phyloP scores from a whole-genome alignment of 768 basidiomycete species.

The Strobilomyces confusus region DNA sequence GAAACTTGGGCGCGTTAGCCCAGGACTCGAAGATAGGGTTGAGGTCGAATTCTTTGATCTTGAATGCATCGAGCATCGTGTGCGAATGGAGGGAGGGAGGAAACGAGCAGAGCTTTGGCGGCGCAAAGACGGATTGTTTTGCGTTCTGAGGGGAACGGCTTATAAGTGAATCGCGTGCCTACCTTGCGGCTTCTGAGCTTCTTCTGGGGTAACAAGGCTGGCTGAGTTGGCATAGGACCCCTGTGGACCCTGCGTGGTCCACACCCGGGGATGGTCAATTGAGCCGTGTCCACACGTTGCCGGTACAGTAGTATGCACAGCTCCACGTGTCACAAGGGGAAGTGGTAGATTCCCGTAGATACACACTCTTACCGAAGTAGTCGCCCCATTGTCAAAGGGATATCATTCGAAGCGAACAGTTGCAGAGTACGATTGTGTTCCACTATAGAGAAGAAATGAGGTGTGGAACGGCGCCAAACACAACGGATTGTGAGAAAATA shows the following conservation, averaged over 20 bases:
- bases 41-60: conserved; percentile 73
- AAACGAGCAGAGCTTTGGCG: conserved; percentile 2
- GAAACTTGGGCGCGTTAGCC: conserved; percentile 62
- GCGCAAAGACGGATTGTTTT: conserved; percentile 15
- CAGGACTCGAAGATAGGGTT: conserved; percentile 63
- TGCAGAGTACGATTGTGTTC: background rate
- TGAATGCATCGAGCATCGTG: conserved; percentile 69
- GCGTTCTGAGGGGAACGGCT: conserved; percentile 14
- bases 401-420: background rate
- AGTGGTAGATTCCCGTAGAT: background rate
- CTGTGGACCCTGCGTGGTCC: conserved; percentile 14
- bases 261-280: conserved; percentile 1
- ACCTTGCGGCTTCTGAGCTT: conserved; percentile 23
- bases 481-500: background rate
- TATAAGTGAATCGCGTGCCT: conserved; percentile 28
- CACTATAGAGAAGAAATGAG: background rate
- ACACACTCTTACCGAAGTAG: conserved; percentile 5
- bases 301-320: conserved; percentile 11
- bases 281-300: conserved; percentile 15
- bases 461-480: background rate
- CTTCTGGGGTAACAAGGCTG: conserved; percentile 26
- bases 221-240: conserved; percentile 14
- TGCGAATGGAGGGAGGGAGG: background rate
- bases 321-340: conserved; percentile 15
- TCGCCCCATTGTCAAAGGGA: background rate